Conservation (phyloP, 805 yeast species). For the Cyberlindnera maclurae region DNA sequence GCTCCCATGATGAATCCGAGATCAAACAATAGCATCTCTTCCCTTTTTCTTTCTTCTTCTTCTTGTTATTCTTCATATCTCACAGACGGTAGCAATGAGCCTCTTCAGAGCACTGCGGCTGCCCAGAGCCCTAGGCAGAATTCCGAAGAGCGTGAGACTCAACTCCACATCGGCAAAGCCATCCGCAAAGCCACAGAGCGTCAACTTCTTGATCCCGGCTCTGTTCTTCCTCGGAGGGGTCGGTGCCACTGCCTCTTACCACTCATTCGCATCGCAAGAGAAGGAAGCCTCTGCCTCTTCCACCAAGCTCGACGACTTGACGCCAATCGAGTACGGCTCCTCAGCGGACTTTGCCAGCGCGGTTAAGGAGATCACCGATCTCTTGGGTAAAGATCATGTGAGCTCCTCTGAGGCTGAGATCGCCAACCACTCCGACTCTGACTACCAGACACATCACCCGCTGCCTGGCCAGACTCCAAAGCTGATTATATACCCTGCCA, state of each 20-base stretch:
- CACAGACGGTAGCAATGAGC: not conserved
- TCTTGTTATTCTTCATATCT: not conserved
- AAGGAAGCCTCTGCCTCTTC: conserved; percentile 16
- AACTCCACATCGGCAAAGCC: not conserved
- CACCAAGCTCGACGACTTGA: conserved; percentile 29
- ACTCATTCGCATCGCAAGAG: not conserved
- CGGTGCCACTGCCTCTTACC: conserved; percentile 10
- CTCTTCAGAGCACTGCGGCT: not conserved
- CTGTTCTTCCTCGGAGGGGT: conserved; percentile 15
- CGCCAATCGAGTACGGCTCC: conserved; percentile 36
- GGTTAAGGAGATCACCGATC: conserved; percentile 31
- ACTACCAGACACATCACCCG: conserved; percentile 59
- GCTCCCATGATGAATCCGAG: not conserved
- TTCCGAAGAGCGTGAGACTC: not conserved
- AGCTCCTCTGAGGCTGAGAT: conserved; percentile 34
- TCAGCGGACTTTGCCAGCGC: conserved; percentile 32
- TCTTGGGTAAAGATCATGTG: conserved; percentile 32
- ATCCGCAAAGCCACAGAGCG: not conserved
- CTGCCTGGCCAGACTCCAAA: conserved; percentile 48
- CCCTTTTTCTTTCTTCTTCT: not conserved
- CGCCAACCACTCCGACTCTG: conserved; percentile 50
- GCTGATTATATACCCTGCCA: conserved; percentile 52
- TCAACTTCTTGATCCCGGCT: conserved; percentile 1
- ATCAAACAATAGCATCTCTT: not conserved
- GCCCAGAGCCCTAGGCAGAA: not conserved